Conservation (phyloP, 163 green algal species). For the Scenedesmus sp. region DNA sequence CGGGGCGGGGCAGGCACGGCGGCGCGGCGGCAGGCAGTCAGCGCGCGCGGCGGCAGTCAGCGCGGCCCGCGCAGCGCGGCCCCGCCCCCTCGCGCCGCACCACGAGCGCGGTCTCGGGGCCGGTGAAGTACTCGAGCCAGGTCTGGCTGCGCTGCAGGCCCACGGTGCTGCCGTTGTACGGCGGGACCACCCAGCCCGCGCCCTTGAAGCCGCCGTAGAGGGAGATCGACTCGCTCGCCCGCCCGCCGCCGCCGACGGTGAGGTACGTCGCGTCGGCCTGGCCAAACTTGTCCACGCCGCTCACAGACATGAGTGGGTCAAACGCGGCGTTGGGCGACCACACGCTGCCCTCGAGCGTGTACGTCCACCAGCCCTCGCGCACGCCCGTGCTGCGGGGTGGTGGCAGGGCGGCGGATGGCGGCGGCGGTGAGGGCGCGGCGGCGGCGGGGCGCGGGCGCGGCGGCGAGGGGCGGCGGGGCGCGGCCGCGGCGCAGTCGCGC, state of each 20-base stretch:
- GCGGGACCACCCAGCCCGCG: conserved; percentile 20
- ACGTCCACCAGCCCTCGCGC: conserved; percentile 22
- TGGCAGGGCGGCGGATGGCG: not conserved
- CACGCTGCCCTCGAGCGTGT: conserved; percentile 34
- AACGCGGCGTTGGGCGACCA: conserved; percentile 1
- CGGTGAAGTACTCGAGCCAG: conserved; percentile 12
- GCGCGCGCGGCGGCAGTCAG: too few relatives aligned
- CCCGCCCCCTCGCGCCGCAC: conserved; percentile 7
- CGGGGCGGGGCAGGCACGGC: not conserved
- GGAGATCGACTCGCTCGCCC: not conserved
- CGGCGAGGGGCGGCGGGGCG: too few relatives aligned
- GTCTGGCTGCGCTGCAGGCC: conserved; percentile 16
- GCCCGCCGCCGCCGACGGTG: not conserved
- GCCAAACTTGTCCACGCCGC: conserved; percentile 29
- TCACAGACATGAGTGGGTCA: conserved; percentile 18
- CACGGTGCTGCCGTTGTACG: conserved; percentile 10
- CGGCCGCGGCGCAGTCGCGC: too few relatives aligned
- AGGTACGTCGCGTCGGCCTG: conserved; percentile 9
- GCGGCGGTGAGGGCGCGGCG: too few relatives aligned
- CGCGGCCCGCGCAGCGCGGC: too few relatives aligned
- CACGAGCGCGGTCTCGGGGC: not conserved
- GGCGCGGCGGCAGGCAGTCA: not conserved
- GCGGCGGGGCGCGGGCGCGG: too few relatives aligned
- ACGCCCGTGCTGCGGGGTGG: conserved; percentile 11
- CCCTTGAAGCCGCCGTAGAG: conserved; percentile 16